phyloP scores from a whole-genome alignment of 2,329 filamentous ascomycete species.

The Aureobasidium musti region DNA sequence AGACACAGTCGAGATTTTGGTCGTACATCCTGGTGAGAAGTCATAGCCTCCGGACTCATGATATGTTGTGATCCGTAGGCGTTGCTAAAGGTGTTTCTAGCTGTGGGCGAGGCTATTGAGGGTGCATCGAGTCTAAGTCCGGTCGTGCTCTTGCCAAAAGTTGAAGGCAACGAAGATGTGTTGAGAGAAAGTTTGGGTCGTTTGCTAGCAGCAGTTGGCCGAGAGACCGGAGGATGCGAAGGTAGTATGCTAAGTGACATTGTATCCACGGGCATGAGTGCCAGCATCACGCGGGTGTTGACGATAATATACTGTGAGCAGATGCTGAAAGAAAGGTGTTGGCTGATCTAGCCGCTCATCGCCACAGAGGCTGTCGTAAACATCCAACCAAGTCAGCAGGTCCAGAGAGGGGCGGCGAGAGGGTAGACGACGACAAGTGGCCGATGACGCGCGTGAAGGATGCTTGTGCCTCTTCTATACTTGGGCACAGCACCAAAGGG shows the following conservation, averaged over 20 bases:
- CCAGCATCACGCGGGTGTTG: slow-evolving; percentile 38
- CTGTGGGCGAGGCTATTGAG: slow-evolving; percentile 60
- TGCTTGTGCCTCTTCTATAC: slow-evolving; percentile 20
- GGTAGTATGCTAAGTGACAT: slow-evolving; percentile 49
- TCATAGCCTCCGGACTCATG: slow-evolving; percentile 22
- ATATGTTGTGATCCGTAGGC: slow-evolving; percentile 46
- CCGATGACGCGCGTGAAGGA: slow-evolving; percentile 25
- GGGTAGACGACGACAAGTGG: neutral
- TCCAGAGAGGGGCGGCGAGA: slow-evolving; percentile 16
- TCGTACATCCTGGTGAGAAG: slow-evolving; percentile 10
- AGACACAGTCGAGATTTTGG: slow-evolving; percentile 21
- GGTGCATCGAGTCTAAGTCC: slow-evolving; percentile 57
- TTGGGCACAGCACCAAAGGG: slow-evolving; percentile 11
- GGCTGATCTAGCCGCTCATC: slow-evolving; percentile 25
- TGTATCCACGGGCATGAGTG: slow-evolving; percentile 37
- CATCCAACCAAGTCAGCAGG: slow-evolving; percentile 21
- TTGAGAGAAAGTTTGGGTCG: slow-evolving; percentile 64
- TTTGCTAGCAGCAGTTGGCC: slow-evolving; percentile 37
- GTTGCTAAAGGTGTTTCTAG: slow-evolving; percentile 64
- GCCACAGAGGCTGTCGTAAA: slow-evolving; percentile 25
- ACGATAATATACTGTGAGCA: slow-evolving; percentile 9
- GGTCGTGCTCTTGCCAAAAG: slow-evolving; percentile 58
- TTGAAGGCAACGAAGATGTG: slow-evolving; percentile 51
- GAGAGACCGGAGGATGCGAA: slow-evolving; percentile 19
- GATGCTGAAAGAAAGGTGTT: neutral